These are phyloP conservation scores for Ophidiomyces ophidiicola DNA, from an alignment of 2,329 filamentous ascomycete species.

Conservation along the genomic window DNA sequence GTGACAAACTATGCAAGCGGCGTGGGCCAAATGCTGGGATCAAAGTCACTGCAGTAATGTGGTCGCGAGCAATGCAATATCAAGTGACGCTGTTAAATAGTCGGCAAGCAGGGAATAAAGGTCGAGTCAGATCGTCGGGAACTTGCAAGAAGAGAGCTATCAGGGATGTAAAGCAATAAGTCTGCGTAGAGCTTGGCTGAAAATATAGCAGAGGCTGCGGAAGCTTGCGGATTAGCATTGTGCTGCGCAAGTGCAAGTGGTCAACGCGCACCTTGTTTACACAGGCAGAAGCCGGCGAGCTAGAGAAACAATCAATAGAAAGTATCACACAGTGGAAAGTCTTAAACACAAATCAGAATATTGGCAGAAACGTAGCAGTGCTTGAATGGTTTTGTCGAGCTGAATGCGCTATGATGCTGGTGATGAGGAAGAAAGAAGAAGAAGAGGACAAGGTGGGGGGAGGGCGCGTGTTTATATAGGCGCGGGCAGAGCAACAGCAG, in stretches of 20 bases:
- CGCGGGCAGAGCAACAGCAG: neutral
- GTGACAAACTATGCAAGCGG: conserved; percentile 10
- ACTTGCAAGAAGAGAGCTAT: no score
- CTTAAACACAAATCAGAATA: neutral
- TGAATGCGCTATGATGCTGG: neutral
- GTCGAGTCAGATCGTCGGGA: neutral
- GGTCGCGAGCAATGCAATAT: no score
- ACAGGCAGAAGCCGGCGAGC: no score
- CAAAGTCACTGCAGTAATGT: no score
- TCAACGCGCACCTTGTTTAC: no score
- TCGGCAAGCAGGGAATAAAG: neutral
- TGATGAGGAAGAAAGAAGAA: conserved; percentile 4
- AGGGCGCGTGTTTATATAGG: neutral
- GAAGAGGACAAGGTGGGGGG: neutral
- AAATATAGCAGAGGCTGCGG: neutral
- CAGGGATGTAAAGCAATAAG: no score
- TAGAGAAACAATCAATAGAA: no score
- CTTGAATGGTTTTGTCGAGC: neutral
- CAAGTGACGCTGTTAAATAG: neutral
- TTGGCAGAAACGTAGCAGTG: neutral
- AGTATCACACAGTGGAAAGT: neutral
- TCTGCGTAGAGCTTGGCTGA: no score
- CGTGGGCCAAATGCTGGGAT: no score
- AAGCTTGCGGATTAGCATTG: neutral
- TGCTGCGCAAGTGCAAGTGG: no score